These are phyloP conservation scores for Saksenaea oblongispora DNA, from an alignment of 371 early-diverging fungal genomes.

Conservation along the genomic window DNA sequence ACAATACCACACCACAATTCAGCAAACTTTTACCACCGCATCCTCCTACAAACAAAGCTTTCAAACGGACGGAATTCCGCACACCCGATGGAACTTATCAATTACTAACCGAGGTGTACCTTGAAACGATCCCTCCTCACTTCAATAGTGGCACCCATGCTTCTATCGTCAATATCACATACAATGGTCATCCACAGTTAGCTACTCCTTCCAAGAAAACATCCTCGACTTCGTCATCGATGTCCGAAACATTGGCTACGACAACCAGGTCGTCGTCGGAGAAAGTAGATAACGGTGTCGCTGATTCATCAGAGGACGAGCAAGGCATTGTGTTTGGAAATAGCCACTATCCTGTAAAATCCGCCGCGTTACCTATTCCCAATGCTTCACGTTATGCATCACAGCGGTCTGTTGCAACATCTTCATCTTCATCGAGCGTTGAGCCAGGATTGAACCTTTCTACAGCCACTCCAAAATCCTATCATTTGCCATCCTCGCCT, in stretches of 20 bases:
- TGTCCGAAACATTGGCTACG: conserved; percentile 12
- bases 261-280: conserved; percentile 1
- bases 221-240: conserved; percentile 21
- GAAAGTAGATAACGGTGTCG: conserved; percentile 3
- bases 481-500: neutral
- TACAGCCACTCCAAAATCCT: conserved; percentile 18
- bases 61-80: conserved; percentile 44
- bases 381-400: conserved; percentile 14
- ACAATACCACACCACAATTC: neutral
- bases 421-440: conserved; percentile 20
- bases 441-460: conserved; percentile 12
- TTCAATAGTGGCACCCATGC: conserved; percentile 45
- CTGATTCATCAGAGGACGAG: conserved; percentile 24
- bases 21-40: conserved; percentile 23
- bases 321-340: conserved; percentile 8
- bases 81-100: conserved; percentile 61
- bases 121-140: conserved; percentile 52
- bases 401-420: conserved; percentile 13
- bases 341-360: conserved; percentile 22
- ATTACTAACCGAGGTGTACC: conserved; percentile 49
- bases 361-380: conserved; percentile 41
- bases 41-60: conserved; percentile 50
- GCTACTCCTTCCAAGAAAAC: conserved; percentile 8
- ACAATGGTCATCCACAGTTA: conserved; percentile 6
- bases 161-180: neutral